phyloP scores from a whole-genome alignment of 345 rosid species.

The Trapa bicornis region DNA sequence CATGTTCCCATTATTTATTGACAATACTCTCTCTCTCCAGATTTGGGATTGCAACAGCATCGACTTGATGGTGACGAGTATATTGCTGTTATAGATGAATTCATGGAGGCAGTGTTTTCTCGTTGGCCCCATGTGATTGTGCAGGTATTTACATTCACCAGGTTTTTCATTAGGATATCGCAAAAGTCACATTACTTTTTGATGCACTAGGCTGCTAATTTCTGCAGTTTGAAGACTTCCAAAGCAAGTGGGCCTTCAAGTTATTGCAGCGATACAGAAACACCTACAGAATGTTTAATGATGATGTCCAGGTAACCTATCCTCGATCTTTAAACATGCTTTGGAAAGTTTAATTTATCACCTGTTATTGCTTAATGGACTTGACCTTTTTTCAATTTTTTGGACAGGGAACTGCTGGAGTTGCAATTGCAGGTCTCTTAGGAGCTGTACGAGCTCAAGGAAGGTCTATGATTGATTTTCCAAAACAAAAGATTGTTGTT shows the following conservation, averaged over 20 bases:
- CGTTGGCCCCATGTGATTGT: slow-evolving; percentile 98
- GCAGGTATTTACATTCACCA: slow-evolving; percentile 39
- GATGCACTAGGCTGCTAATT: slow-evolving; percentile 7
- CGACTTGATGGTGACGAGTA: slow-evolving; percentile 85
- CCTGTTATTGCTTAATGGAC: background rate
- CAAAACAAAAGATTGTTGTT: slow-evolving; percentile 92
- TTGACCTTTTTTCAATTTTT: background rate
- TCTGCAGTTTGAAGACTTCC: slow-evolving; percentile 94
- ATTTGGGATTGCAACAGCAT: slow-evolving; percentile 82
- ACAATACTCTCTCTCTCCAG: slow-evolving; percentile 31
- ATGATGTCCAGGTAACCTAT: slow-evolving; percentile 83
- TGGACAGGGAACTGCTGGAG: slow-evolving; percentile 91
- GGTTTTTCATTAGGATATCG: slow-evolving; percentile 9
- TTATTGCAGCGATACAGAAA: slow-evolving; percentile 80
- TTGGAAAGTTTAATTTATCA: background rate
- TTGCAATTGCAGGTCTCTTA: slow-evolving; percentile 94
- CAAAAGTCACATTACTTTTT: background rate
- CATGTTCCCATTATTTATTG: background rate
- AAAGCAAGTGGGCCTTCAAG: slow-evolving; percentile 99
- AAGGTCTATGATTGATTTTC: slow-evolving; percentile 90
- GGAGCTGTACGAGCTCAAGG: slow-evolving; percentile 99
- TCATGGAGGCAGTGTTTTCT: slow-evolving; percentile 96
- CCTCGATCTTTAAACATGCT: background rate
- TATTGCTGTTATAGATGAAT: slow-evolving; percentile 69
- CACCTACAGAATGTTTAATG: slow-evolving; percentile 84